Conservation (phyloP, 108 stramenopile species). For the Aurantiochytrium sp. region DNA sequence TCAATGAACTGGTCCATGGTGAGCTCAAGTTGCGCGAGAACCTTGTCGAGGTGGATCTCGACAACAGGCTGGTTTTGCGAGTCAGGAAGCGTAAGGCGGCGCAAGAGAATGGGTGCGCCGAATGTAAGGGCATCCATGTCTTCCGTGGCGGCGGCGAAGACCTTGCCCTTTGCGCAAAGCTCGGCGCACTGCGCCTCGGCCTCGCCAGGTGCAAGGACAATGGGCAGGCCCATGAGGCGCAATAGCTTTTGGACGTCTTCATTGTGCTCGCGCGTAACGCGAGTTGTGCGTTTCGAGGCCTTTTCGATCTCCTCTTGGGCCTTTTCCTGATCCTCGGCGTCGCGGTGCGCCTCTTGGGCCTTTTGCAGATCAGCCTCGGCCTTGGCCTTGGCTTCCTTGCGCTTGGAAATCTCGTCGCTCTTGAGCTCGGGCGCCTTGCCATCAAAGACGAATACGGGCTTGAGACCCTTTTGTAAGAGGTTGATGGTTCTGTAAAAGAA, state of each 20-base stretch:
- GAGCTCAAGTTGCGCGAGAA: conserved; percentile 75
- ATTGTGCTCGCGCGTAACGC: conserved; percentile 34
- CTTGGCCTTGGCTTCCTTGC: conserved; percentile 78
- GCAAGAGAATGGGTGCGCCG: conserved; percentile 70
- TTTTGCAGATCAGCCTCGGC: conserved; percentile 52
- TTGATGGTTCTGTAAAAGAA: conserved; percentile 97
- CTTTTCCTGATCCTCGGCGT: conserved; percentile 78
- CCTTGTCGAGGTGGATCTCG: conserved; percentile 76
- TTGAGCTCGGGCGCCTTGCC: conserved; percentile 95
- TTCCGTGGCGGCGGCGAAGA: conserved; percentile 93
- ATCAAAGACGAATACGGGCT: conserved; percentile 93
- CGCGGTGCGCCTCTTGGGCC: conserved; percentile 71
- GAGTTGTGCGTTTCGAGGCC: conserved; percentile 40
- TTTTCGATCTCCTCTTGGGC: conserved; percentile 74
- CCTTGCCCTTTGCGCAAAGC: conserved; percentile 70
- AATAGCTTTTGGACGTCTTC: conserved; percentile 62
- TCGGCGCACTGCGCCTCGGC: conserved; percentile 96
- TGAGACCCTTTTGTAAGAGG: conserved; percentile 78
- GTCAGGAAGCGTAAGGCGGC: not conserved
- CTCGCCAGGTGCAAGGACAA: conserved; percentile 87
- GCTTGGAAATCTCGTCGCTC: conserved; percentile 81
- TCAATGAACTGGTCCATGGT: conserved; percentile 95
- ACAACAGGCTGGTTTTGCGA: conserved; percentile 45
- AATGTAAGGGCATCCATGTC: conserved; percentile 99
- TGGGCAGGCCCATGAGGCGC: conserved; percentile 89